phyloP scores from a whole-genome alignment of 495 filamentous ascomycete species.

The Halenospora varia region DNA sequence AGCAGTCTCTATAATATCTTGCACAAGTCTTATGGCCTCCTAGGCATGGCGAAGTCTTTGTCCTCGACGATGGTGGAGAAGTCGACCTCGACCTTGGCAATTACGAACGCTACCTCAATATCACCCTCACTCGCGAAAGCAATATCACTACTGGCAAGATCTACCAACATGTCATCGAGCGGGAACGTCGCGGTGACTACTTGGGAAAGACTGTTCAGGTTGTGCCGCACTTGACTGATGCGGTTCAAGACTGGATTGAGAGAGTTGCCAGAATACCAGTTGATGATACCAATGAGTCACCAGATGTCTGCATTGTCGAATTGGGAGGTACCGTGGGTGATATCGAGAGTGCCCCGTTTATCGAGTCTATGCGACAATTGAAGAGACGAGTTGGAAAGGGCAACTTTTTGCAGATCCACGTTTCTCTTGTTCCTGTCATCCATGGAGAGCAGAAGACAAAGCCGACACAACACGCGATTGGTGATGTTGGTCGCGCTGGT shows the following conservation, averaged over 20 bases:
- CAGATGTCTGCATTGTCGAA: conserved; percentile 91
- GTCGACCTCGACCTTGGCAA: conserved; percentile 93
- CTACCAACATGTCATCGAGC: conserved; percentile 80
- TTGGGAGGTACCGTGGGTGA: conserved; percentile 78
- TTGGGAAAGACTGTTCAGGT: conserved; percentile 91
- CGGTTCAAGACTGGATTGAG: conserved; percentile 90
- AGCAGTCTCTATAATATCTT: background rate
- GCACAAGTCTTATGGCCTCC: background rate
- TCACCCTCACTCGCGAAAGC: conserved; percentile 67
- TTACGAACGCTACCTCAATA: conserved; percentile 79
- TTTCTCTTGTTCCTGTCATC: conserved; percentile 71
- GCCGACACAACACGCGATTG: conserved; percentile 88
- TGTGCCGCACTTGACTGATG: conserved; percentile 86
- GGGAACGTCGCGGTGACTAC: conserved; percentile 44
- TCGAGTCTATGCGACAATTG: conserved; percentile 81
- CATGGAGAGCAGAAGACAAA: conserved; percentile 94
- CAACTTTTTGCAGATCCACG: conserved; percentile 85
- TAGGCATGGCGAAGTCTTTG: conserved; percentile 38
- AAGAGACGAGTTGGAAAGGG: conserved; percentile 64
- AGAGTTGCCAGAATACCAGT: conserved; percentile 82
- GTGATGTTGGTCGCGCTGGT: conserved; percentile 68
- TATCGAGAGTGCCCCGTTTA: conserved; percentile 86
- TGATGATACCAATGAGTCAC: conserved; percentile 74
- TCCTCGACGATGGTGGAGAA: conserved; percentile 74
- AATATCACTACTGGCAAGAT: conserved; percentile 98